Percentiles rank a stretch among this genome's conserved stretches.
phyloP scores from a whole-genome alignment of 345 rosid species.

The Zanthoxylum bungeanum region DNA sequence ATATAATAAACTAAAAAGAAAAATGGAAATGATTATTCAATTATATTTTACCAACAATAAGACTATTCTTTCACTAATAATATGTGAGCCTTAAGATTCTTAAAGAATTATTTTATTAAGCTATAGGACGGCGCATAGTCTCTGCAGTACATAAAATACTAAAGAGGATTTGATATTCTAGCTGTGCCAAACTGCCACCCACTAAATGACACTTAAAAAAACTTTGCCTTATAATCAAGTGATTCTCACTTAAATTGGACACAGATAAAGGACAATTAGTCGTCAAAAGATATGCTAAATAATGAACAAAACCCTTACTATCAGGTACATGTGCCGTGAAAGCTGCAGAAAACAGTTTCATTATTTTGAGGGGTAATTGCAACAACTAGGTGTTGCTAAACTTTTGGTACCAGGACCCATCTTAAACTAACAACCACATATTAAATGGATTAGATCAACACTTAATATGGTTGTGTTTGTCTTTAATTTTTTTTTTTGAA shows the following conservation, averaged over 20 bases:
- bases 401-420: constrained; percentile 7
- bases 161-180: not conserved
- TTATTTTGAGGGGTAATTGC: constrained; percentile 12
- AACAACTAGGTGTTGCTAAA: constrained; percentile 2
- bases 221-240: constrained; percentile 19
- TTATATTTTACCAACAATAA: too few relatives aligned
- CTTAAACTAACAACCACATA: not conserved
- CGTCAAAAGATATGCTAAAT: not conserved
- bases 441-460: too few relatives aligned
- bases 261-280: constrained; percentile 3
- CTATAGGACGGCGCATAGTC: not conserved
- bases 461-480: too few relatives aligned
- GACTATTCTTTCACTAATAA: not conserved
- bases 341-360: constrained; percentile 21
- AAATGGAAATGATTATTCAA: too few relatives aligned
- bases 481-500: too few relatives aligned
- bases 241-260: constrained; percentile 3
- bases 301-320: constrained; percentile 22
- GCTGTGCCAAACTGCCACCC: constrained; percentile 8
- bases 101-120: not conserved
- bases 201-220: constrained; percentile 20
- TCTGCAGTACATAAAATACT: not conserved
- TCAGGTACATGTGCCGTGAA: constrained; percentile 20
- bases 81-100: not conserved
- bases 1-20: too few relatives aligned